Evolutionary conservation across 176 grass and related monocot species (phyloP).

Genomic region (Paspalum vaginatum): DNA sequence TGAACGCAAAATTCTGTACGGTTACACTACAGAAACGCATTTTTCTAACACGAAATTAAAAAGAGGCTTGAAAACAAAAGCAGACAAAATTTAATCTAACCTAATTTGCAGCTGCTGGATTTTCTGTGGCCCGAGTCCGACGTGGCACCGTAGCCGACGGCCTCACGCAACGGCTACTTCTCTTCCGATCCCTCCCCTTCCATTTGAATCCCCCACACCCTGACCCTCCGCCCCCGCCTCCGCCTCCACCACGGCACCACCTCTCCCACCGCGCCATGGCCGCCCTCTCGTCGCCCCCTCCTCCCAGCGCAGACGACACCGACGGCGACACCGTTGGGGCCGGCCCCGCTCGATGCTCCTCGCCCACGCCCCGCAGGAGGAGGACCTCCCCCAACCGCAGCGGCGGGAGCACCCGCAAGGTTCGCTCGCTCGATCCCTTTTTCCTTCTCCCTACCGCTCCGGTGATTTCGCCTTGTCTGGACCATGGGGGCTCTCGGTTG

Average conservation of each 20-base stretch:
- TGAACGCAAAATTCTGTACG: too few species aligned
- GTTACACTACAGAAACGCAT: too few species aligned
- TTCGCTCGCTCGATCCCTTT: constrained; percentile 7
- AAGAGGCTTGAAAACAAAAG: too few species aligned
- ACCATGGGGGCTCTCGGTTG: not conserved
- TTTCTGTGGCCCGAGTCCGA: not conserved
- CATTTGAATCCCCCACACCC: constrained; percentile 37
- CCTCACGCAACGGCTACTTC: constrained; percentile 42
- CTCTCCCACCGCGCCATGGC: not conserved
- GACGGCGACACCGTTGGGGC: not conserved
- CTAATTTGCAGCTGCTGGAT: too few species aligned
- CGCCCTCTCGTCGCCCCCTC: constrained; percentile 35
- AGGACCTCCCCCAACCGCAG: constrained; percentile 45
- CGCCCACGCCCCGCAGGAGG: constrained; percentile 47
- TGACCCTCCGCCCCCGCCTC: not conserved
- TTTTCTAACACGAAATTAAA: too few species aligned
- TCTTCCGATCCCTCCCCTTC: not conserved
- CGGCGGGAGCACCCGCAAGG: constrained; percentile 58
- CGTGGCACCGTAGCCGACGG: not conserved
- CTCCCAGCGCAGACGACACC: constrained; percentile 11
- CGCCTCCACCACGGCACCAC: not conserved
- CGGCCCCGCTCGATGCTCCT: constrained; percentile 30
- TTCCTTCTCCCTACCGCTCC: not conserved
- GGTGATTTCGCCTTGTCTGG: not conserved
- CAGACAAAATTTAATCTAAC: too few species aligned